phyloP scores from a whole-genome alignment of 805 yeast species.

The Teunomyces barrocoloradensis region DNA sequence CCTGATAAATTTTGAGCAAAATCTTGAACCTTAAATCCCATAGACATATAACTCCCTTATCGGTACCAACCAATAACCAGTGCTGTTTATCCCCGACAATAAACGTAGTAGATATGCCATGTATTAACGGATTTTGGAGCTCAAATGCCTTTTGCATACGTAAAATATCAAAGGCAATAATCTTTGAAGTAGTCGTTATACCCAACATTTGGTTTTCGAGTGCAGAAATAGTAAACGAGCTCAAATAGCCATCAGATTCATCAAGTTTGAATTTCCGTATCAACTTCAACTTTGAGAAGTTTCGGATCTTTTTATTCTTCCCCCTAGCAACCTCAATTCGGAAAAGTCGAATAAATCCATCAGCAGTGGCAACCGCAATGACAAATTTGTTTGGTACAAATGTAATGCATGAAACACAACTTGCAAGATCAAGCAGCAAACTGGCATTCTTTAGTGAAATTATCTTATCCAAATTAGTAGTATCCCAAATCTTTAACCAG shows the following conservation, averaged over 20 bases:
- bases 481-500: slow-evolving; percentile 73
- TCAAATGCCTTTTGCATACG: slow-evolving; percentile 43
- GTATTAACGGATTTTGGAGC: slow-evolving; percentile 54
- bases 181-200: slow-evolving; percentile 51
- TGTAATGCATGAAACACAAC: slow-evolving; percentile 47
- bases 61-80: slow-evolving; percentile 77
- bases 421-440: slow-evolving; percentile 45
- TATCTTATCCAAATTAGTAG: slow-evolving; percentile 59
- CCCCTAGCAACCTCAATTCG: slow-evolving; percentile 33
- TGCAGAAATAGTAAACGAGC: slow-evolving; percentile 41
- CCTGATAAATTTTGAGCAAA: slow-evolving; percentile 59
- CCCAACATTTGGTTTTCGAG: slow-evolving; percentile 44
- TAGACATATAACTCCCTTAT: slow-evolving; percentile 66
- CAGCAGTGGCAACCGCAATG: slow-evolving; percentile 53
- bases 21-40: slow-evolving; percentile 79
- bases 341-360: slow-evolving; percentile 44
- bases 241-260: slow-evolving; percentile 39
- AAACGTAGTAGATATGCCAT: slow-evolving; percentile 67
- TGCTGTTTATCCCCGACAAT: slow-evolving; percentile 49
- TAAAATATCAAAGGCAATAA: slow-evolving; percentile 57
- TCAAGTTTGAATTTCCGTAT: slow-evolving; percentile 42
- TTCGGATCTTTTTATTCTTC: slow-evolving; percentile 29
- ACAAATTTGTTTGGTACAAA: slow-evolving; percentile 56
- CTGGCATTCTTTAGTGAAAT: slow-evolving; percentile 48
- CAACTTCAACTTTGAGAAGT: slow-evolving; percentile 24